Base-by-base conservation (phyloP, 2,329 filamentous ascomycete genomes). In the Scedosporium dehoogii region DNA sequence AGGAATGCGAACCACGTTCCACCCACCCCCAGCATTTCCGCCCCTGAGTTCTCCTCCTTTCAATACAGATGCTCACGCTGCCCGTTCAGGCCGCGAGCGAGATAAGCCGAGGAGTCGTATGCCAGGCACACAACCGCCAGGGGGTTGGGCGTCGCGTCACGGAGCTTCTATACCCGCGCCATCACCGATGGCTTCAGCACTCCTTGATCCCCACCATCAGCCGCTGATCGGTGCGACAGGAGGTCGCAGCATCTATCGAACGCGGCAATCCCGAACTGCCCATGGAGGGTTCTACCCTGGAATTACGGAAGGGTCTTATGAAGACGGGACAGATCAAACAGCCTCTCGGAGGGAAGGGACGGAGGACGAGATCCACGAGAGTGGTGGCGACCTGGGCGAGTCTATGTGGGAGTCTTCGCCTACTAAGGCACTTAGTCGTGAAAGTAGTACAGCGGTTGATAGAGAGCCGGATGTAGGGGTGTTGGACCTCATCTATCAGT, bases 151-250 rank as follows among this genome's bases (percentile, higher is more conserved):
- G 3, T 74, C 79, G 4, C 76, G 77, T 23, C 77, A 78, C 59
- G 77, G 79, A 58, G 70, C 78, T 62, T 71, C 72, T 2, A 73
- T 81, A 61, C 73, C 78, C n/a, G 75, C 79, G 59, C 76, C 82
- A 4, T 89, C 86, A 9, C 87, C 88, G 4, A 86, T 90, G 81
- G 84, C 85, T 18, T 91, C 88, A 1, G 83, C 90, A 66, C 78
- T 92, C 1, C 78, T 92, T 2, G 89, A 92, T 72, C 85, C 88
- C 2, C 88, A 90, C 69, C 86, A 92, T 65, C 88, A 92, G 64
- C 89, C 88, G 5, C 77, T 79, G 1, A 75, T 76, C 1, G 78
- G 80, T 9, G 75, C 76, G 4, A 71, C 77, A 42, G 75, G 75
- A 1, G 74, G 69, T 18, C 77, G 79, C 46, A 82, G 79, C 59